These are phyloP conservation scores for Neurospora pannonica DNA, from an alignment of 495 filamentous ascomycete genomes.

Conservation along the genomic window DNA sequence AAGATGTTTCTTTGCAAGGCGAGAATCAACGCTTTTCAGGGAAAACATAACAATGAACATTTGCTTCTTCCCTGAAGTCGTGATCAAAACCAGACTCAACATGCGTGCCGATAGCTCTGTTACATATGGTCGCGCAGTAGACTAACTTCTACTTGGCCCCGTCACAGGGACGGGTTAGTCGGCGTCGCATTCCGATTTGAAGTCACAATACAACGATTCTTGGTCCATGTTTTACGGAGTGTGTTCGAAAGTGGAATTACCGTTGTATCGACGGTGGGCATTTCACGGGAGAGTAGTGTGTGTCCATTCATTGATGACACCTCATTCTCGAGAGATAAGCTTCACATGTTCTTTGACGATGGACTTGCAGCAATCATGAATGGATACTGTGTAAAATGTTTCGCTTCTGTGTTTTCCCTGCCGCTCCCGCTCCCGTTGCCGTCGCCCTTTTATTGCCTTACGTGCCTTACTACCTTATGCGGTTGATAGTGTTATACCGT, in stretches of 20 bases:
- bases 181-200: background rate
- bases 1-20: background rate
- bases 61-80: background rate
- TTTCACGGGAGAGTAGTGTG: background rate
- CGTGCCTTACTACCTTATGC: background rate
- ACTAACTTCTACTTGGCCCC: background rate
- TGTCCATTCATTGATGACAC: too few relatives aligned
- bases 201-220: background rate
- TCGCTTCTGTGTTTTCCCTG: background rate
- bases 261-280: background rate
- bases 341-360: background rate
- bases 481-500: too few relatives aligned
- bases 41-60: background rate
- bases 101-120: background rate
- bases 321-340: background rate
- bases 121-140: background rate
- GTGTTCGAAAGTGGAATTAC: background rate
- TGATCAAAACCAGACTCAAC: background rate
- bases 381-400: background rate
- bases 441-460: background rate
- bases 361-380: background rate
- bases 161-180: background rate
- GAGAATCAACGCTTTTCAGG: background rate
- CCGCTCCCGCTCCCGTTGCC: background rate
- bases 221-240: background rate